Evolutionary conservation across 768 basidiomycete species (phyloP), one percentile per base, ranked within the genome.

Genomic region (Termitomyces sp.): DNA sequence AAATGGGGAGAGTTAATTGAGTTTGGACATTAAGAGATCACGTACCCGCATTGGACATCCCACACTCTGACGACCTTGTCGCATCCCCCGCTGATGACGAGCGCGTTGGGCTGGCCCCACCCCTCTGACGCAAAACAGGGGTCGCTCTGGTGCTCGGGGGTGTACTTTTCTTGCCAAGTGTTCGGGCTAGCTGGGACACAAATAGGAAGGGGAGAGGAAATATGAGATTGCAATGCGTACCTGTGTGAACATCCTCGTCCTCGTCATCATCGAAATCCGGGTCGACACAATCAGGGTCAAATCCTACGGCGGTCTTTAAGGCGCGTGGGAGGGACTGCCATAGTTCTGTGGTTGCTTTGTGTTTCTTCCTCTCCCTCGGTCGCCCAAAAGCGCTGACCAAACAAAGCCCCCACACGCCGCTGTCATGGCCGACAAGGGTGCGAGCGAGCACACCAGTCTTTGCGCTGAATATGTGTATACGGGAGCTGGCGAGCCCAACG

Each of bases 21-120:
- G 9, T 11, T 33, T 33, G 27, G 27, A 27, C 27, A 27, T 27
- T 27, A 27, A 4, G 27, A 27, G 27, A 27, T 2, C 15, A 15
- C 85, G 50, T 67, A 95, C 89, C 95, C 95, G 18, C 90, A 85
- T 53, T 83, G 79, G 7, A 89, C 83, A 68, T 97, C 93, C 95
- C 95, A 98, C 0, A 99, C 92, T 37, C 89, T 79, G n/a, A 99
- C 75, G 47, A 84, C 82, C 65, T 95, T 89, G 68, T 99, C 96
- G 66, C 96, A 97, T 5, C 95, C 95, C 1, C 92, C 95, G 60
- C 89, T 94, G 24, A 98, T 89, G 20, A 96, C 85, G 6, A 97
- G 75, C 7, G 92, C 77, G 51, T 85, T 84, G 2, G 86, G 84
- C 68, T 95, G 91, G 0, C 95, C 95, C 92, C 93, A 98, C 1